A percentile compares a stretch with the other conserved stretches of the same genome.
These are phyloP conservation scores for Rhododendron ferrugineum DNA, from an alignment of 148 eudicot species.

Conservation along the genomic window DNA sequence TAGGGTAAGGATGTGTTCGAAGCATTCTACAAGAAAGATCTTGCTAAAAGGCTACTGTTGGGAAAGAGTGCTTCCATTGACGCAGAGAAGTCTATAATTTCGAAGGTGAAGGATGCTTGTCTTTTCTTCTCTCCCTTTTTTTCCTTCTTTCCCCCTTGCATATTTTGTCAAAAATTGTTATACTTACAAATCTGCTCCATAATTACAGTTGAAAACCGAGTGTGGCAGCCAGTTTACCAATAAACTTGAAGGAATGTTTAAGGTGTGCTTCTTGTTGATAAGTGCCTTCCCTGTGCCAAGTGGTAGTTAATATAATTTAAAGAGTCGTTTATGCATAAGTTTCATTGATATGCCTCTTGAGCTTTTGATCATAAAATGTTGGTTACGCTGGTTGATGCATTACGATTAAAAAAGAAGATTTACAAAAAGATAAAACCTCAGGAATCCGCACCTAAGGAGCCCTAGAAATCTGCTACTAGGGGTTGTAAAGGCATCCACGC, in stretches of 20 bases:
- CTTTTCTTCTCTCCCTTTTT: background rate
- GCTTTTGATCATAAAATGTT: background rate
- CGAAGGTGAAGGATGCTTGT: constrained; percentile 50
- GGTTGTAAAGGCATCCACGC: background rate
- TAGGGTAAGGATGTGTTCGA: constrained; percentile 99
- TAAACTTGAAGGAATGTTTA: constrained; percentile 97
- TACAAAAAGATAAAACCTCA: background rate
- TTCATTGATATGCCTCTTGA: background rate
- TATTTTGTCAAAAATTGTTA: background rate
- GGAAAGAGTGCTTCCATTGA: constrained; percentile 97
- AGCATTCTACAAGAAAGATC: constrained; percentile 94
- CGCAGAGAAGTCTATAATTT: constrained; percentile 93
- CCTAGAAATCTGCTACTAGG: background rate
- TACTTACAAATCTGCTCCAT: constrained; percentile 5
- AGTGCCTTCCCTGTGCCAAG: background rate
- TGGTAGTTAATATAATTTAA: background rate
- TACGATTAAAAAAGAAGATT: too few relatives aligned
- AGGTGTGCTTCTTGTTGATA: constrained; percentile 40
- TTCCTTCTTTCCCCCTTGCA: background rate
- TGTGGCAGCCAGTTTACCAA: constrained; percentile 95
- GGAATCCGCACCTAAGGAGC: background rate
- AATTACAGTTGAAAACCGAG: constrained; percentile 83
- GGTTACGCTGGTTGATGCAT: background rate
- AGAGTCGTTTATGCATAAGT: background rate
- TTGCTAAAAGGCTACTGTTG: constrained; percentile 82